Percentiles rank a stretch among this genome's conserved stretches.
phyloP scores from a whole-genome alignment of 495 filamentous ascomycete species.

The Articulospora tetracladia region DNA sequence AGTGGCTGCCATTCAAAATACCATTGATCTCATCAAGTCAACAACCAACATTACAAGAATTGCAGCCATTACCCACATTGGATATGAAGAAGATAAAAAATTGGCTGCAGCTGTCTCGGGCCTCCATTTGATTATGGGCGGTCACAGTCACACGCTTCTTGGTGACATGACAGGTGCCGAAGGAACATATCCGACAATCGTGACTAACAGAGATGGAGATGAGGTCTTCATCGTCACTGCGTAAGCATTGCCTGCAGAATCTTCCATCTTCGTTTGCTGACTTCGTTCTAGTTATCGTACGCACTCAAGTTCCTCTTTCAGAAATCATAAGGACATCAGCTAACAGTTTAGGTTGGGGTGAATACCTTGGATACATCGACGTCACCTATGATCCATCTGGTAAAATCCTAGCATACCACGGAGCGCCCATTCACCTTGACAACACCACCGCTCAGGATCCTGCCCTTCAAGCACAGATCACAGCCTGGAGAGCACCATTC shows the following conservation, averaged over 20 bases:
- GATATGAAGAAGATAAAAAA: slow-evolving; percentile 51
- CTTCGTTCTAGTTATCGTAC: neutral
- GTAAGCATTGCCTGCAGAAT: slow-evolving; percentile 23
- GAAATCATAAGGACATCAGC: neutral
- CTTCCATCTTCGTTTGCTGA: neutral
- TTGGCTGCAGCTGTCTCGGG: slow-evolving; percentile 46
- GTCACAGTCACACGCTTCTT: slow-evolving; percentile 56
- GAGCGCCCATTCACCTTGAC: slow-evolving; percentile 51
- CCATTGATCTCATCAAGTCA: slow-evolving; percentile 45
- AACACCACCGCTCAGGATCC: slow-evolving; percentile 49
- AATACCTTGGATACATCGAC: slow-evolving; percentile 57
- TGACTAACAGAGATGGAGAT: slow-evolving; percentile 49
- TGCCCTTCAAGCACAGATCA: slow-evolving; percentile 44
- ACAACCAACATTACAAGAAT: slow-evolving; percentile 50
- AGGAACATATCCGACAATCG: slow-evolving; percentile 54
- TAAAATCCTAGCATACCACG: slow-evolving; percentile 49
- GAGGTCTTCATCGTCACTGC: slow-evolving; percentile 59
- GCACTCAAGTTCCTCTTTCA: neutral
- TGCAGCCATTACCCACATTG: slow-evolving; percentile 56
- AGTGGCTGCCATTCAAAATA: slow-evolving; percentile 44
- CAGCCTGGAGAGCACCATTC: slow-evolving; percentile 48
- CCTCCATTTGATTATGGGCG: slow-evolving; percentile 54
- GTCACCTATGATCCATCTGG: slow-evolving; percentile 48
- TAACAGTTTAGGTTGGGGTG: slow-evolving; percentile 44
- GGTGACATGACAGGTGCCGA: slow-evolving; percentile 43